Evolutionary conservation across 176 grass and related monocot genomes (phyloP), one percentile per base, ranked within the genome.

Genomic region (Oryza officinalis): DNA sequence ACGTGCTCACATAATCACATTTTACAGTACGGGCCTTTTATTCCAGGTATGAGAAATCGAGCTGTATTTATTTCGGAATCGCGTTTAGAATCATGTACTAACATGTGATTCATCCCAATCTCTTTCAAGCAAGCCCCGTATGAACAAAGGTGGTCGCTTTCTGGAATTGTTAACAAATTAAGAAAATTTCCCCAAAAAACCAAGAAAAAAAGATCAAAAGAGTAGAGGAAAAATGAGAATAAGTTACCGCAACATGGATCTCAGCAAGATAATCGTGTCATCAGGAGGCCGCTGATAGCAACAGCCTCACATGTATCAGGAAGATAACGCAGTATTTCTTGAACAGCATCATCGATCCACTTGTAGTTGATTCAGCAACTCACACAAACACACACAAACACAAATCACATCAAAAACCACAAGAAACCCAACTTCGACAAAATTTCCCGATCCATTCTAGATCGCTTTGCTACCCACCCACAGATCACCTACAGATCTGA

Each of bases 281-380:
- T 92, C 89, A 86, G 49, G 65, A 92, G 46, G 92, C 69, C 84
- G 13, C 77, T 22, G n/a, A 61, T 10, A 57, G 63, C 40, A 22
- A 82, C 63, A 76, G 73, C 74, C 74, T 69, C 37, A 12, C 63
- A 3, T 23, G 67, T 67, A 65, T 93, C 88, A 92, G 89, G 84
- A 94, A 89, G 89, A 92, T 89, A 94, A 94, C 89, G 89, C 92
- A 94, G 89, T 86, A 35, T 79, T 86, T 76, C 70, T 84, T 75
- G 52, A 71, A 67, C 27, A 89, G 81, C 87, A 92, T 92, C 93
- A 92, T 88, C 63, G 90, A 95, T 92, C 85, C 87, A 78, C 49
- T 35, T 8, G 28, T 30, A 30, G 28, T 30, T 30, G 2, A 83
- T 64, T 23, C 43, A 28, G 40, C 67, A 47, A 50, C 13, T n/a